Evolutionary conservation across 495 filamentous ascomycete species (phyloP), one percentile per base, ranked within the genome.

Genomic region (Geoglossum glabrum): DNA sequence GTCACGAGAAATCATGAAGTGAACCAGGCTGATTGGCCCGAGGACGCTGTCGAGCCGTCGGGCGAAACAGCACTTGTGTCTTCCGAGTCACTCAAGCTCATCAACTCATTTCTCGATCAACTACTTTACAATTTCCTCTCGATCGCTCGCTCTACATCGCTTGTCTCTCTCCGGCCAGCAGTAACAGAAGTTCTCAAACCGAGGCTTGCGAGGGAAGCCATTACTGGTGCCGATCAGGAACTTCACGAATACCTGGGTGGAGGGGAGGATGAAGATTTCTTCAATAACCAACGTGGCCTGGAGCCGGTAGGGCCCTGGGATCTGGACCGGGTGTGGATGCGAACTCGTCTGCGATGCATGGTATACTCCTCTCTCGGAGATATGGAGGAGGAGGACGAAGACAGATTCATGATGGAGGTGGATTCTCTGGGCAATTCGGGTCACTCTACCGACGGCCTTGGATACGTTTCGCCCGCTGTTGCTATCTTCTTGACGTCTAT

Each of bases 311-410:
- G 73, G 1, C 80, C 83, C 57, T 95, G 90, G 78, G 87, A 97
- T 65, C 71, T 95, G 15, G 82, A 95, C 64, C 72, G 83, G 50
- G 81, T 88, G 15, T 99, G 90, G 89, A 95, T 88, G 68, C 76
- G 90, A 55, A 90, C 87, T 0, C 82, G 93, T 54, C 70, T 99
- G 57, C 80, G 92, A 56, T 92, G 90, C 65, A 97, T 99, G 93
- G 90, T 97, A 19, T 97, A 97, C 67, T 97, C 87, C 7, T 88
- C 89, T 11, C 72, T 99, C 15, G 93, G 93, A 26, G 92, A 99
- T 64, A 80, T 99, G 78, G 93, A 99, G 68, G 90, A 95, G 70
- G 87, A 96, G 63, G 93, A 97, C 55, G 92, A 98, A 66, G 88
- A 95, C 64, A 80, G 79, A 61, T 86, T 82, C 62, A 84, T 88